Percentiles rank a stretch among this genome's conserved stretches.
Evolutionary conservation across 768 basidiomycete genomes (phyloP).

Genomic region (Agrocybe chaxingu): DNA sequence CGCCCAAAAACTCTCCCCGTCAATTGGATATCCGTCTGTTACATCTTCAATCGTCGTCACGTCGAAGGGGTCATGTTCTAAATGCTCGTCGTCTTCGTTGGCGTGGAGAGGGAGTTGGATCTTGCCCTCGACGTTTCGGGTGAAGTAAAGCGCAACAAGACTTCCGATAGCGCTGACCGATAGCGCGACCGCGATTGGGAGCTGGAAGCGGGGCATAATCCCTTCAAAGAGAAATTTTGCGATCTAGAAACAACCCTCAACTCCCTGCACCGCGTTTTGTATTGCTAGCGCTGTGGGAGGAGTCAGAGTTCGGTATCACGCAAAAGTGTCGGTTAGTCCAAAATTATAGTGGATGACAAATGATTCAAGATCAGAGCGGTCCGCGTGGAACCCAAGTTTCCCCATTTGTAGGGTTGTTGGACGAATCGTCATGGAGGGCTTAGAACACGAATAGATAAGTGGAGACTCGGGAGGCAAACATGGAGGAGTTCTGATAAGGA

Average conservation of each 20-base stretch:
- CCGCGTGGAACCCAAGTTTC: too few species aligned
- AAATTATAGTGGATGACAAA: too few species aligned
- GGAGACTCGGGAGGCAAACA: too few species aligned
- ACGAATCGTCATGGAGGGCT: too few species aligned
- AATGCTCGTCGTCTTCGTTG: constrained; percentile 15
- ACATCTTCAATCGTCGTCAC: constrained; percentile 71
- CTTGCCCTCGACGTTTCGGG: constrained; percentile 42
- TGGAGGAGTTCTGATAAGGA: too few species aligned
- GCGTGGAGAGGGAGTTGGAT: constrained; percentile 25
- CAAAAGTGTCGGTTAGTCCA: neutral
- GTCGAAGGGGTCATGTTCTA: constrained; percentile 31
- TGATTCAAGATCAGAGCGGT: too few species aligned
- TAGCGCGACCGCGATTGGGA: constrained; percentile 49
- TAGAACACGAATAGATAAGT: too few species aligned
- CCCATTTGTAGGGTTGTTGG: too few species aligned
- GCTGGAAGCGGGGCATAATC: constrained; percentile 58
- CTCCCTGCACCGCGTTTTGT: too few species aligned
- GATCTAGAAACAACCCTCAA: neutral
- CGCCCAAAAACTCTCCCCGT: constrained; percentile 28
- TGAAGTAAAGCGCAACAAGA: constrained; percentile 37
- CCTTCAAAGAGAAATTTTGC: neutral
- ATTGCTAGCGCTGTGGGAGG: neutral
- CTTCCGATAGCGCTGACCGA: constrained; percentile 42
- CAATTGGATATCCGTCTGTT: constrained; percentile 28
- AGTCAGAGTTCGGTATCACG: neutral